A percentile compares a stretch with the other conserved stretches of the same genome.
Conservation (phyloP, 2,329 filamentous ascomycete species). For the Alternaria infectoria region DNA sequence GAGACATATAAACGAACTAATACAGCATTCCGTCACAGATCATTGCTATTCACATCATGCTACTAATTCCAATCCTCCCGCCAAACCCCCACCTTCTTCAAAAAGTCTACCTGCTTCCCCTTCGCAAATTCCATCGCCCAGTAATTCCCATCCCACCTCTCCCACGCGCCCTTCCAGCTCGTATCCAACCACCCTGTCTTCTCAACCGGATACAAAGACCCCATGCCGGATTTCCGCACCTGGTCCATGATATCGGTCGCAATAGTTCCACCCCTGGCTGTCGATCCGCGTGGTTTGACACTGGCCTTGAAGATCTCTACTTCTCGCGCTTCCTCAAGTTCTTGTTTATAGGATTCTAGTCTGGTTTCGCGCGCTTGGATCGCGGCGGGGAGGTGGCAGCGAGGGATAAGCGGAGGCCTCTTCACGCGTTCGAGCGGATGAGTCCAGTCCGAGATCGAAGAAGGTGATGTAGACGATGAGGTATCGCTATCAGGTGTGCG, state of each 20-base stretch:
- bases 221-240: conserved; percentile 3
- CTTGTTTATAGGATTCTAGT: background rate
- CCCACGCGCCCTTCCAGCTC: background rate
- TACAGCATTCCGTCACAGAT: background rate
- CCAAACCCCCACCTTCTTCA: background rate
- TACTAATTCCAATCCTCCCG: background rate
- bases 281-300: background rate
- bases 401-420: background rate
- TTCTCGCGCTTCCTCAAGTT: background rate
- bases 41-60: background rate
- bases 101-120: background rate
- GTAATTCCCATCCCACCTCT: conserved; percentile 11
- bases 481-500: background rate
- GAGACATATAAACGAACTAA: background rate
- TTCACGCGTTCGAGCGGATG: background rate
- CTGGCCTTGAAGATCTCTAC: background rate
- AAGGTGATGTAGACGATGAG: background rate
- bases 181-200: background rate
- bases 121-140: background rate
- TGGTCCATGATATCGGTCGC: background rate
- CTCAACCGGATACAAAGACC: conserved; percentile 1
- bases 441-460: background rate
- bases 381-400: background rate
- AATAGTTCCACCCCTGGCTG: background rate
- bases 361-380: background rate